Evolutionary conservation across 495 filamentous ascomycete species (phyloP), one percentile per base, ranked within the genome.

Genomic region (Podospora tetraspora): DNA sequence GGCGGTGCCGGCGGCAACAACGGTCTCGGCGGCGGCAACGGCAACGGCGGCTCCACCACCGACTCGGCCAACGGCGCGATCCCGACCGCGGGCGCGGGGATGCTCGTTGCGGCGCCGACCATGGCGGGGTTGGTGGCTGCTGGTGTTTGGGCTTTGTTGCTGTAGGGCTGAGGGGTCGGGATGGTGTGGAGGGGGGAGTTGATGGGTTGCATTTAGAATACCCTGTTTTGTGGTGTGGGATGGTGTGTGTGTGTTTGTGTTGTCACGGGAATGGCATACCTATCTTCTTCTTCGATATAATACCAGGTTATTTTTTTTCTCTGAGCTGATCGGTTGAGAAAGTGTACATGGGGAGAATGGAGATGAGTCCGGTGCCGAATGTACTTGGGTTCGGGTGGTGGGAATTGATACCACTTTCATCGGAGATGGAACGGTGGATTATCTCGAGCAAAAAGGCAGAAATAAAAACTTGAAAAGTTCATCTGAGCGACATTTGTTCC

Each of bases 101-200:
- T 68, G 43, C 67, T 76, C 59, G 70, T 68, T 5, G 68, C 75
- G 27, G 60, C 61, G 60, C 64, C 68, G 24, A 16, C 66, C 37
- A 66, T 66, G 61, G 43, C 16, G 6, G 43, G 43, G 43, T 75
- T 78, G 57, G 12, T 72, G 4, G 75, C 71, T 22, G 69, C 71
- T 16, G 79, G 73, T 62, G 79, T 72, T 63, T 78, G 73, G 58
- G 72, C 78, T 13, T 56, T 81, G 52, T 66, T 83, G 64, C 72
- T 83, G 60, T 83, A 74, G 77, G 59, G 52, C n/a, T 22, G 32
- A 52, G 56, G 27, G 24, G 32, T 9, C 13, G 63, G 57, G 10
- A 32, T 63, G 29, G 9, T 23, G 16, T 19, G 6, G 19, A 7
- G 19, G 43, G 19, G 37, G 43, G 43, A 52, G 16, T 52, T 19